Evolutionary conservation across 2,329 filamentous ascomycete genomes (phyloP).

Genomic region (Fusarium sterilihyphosum): DNA sequence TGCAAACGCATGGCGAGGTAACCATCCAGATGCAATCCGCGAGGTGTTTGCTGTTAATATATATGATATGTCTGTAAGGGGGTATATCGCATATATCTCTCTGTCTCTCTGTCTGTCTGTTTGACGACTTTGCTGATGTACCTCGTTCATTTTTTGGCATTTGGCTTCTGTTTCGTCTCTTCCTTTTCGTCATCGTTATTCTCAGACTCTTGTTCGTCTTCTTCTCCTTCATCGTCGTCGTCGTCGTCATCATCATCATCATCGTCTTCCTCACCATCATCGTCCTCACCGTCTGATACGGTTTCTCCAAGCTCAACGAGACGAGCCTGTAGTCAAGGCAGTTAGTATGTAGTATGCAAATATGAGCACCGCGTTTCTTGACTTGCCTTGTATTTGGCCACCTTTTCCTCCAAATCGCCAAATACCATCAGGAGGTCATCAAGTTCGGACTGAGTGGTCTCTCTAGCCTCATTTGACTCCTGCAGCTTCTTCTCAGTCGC

Average conservation of each 20-base stretch:
- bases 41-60: slow-evolving; percentile 41
- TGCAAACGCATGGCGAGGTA: neutral
- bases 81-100: slow-evolving; percentile 35
- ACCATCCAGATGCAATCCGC: slow-evolving; percentile 42
- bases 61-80: slow-evolving; percentile 46
- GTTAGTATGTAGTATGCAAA: slow-evolving; percentile 10
- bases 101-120: neutral
- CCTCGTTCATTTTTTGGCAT: neutral
- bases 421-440: slow-evolving; percentile 86
- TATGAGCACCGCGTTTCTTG: neutral
- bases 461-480: slow-evolving; percentile 68
- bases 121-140: neutral
- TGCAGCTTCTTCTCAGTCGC: slow-evolving; percentile 50
- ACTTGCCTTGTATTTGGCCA: slow-evolving; percentile 76
- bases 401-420: slow-evolving; percentile 81
- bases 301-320: slow-evolving; percentile 73
- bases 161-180: neutral
- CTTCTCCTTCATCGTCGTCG: slow-evolving; percentile 26
- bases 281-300: slow-evolving; percentile 81
- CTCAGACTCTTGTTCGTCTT: slow-evolving; percentile 28
- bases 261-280: slow-evolving; percentile 66
- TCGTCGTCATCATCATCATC: slow-evolving; percentile 51
- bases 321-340: slow-evolving; percentile 56
- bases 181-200: slow-evolving; percentile 18
- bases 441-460: slow-evolving; percentile 74